A percentile compares a stretch with the other conserved stretches of the same genome.
phyloP scores from a whole-genome alignment of 2,329 filamentous ascomycete genomes.

The Lecanicillium sp. region DNA sequence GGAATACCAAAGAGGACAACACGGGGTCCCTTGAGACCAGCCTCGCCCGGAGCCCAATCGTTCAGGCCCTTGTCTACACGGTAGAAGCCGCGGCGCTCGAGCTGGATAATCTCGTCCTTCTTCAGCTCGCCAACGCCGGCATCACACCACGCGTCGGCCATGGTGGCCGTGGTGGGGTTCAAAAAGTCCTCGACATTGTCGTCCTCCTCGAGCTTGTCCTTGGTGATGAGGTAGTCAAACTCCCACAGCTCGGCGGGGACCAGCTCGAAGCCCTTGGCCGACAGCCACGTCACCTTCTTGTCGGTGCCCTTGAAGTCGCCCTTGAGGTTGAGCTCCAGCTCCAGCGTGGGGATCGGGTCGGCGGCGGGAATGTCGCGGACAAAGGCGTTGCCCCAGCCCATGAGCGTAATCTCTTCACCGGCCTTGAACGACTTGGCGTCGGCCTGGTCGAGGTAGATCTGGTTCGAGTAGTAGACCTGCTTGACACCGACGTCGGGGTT shows the following conservation, averaged over 20 bases:
- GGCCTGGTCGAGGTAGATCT: conserved; percentile 76
- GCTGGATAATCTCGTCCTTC: conserved; percentile 87
- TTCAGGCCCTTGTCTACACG: conserved; percentile 63
- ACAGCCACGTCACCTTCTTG: conserved; percentile 95
- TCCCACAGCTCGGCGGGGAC: conserved; percentile 82
- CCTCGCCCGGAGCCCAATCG: conserved; percentile 43
- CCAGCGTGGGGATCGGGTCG: conserved; percentile 53
- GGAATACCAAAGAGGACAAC: conserved; percentile 51
- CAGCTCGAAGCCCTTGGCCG: conserved; percentile 65
- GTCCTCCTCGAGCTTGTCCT: conserved; percentile 86
- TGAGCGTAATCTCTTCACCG: conserved; percentile 88
- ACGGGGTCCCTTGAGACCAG: conserved; percentile 37
- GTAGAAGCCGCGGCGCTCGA: conserved; percentile 90
- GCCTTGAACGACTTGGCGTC: conserved; percentile 76
- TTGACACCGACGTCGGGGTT: conserved; percentile 79
- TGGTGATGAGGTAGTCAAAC: conserved; percentile 91
- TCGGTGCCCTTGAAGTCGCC: conserved; percentile 92
- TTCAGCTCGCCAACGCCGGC: conserved; percentile 71
- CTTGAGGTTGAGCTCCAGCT: conserved; percentile 80
- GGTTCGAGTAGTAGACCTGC: conserved; percentile 70
- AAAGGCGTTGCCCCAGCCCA: conserved; percentile 92
- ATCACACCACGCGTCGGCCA: conserved; percentile 70
- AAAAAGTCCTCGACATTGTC: conserved; percentile 80
- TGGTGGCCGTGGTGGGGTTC: conserved; percentile 66
- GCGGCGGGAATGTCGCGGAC: conserved; percentile 57